Evolutionary conservation across 1,284 basidiomycete species (phyloP).

Genomic region (Trichosporon sp.): DNA sequence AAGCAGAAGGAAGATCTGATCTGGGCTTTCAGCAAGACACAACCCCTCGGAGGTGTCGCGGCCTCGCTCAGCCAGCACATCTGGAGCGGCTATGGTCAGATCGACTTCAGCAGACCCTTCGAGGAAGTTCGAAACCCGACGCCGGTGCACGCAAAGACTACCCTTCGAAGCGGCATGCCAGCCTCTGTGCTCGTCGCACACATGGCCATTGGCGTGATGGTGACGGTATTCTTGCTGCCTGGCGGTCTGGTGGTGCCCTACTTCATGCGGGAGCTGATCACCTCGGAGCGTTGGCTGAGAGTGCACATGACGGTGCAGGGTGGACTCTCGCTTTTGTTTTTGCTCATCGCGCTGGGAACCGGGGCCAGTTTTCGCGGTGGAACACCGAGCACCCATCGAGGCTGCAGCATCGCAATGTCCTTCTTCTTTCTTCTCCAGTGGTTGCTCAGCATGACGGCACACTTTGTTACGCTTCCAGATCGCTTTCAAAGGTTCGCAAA

Average conservation of each 20-base stretch:
- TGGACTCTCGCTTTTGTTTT: slow-evolving; percentile 55
- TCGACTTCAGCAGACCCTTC: background rate
- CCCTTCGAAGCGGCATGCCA: background rate
- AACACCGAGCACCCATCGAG: slow-evolving; percentile 53
- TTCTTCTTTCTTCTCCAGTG: slow-evolving; percentile 59
- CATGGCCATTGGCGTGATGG: slow-evolving; percentile 54
- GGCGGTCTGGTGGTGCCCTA: slow-evolving; percentile 58
- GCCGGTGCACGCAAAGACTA: background rate
- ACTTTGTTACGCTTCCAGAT: slow-evolving; percentile 44
- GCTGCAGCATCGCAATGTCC: slow-evolving; percentile 58
- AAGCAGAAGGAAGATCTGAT: slow-evolving; percentile 50
- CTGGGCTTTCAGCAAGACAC: slow-evolving; percentile 52
- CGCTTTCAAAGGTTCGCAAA: slow-evolving; percentile 9
- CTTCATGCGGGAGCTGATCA: slow-evolving; percentile 55
- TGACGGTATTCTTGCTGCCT: slow-evolving; percentile 59
- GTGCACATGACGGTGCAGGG: slow-evolving; percentile 54
- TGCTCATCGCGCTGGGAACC: slow-evolving; percentile 51
- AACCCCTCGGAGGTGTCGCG: slow-evolving; percentile 47
- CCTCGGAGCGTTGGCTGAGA: slow-evolving; percentile 54
- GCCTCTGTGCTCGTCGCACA: slow-evolving; percentile 53
- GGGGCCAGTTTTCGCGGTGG: slow-evolving; percentile 19
- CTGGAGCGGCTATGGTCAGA: slow-evolving; percentile 8
- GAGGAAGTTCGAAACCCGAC: background rate
- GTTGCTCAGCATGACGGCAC: slow-evolving; percentile 57
- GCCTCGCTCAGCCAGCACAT: slow-evolving; percentile 52